Evolutionary conservation across 176 grass and related monocot species (phyloP).

Genomic region (Luzula sylvatica): DNA sequence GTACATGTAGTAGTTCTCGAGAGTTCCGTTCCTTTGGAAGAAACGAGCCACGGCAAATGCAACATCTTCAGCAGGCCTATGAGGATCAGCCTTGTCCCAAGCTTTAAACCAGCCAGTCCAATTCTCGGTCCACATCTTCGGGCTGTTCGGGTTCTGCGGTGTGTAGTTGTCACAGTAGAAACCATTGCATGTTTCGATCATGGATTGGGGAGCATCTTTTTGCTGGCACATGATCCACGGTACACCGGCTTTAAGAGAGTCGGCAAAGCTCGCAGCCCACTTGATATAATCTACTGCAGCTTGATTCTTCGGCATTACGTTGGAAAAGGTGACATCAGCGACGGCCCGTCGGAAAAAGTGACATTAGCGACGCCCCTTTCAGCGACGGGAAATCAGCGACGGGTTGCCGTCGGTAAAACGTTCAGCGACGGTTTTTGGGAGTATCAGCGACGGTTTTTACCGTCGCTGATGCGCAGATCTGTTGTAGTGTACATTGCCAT

Average conservation of each 20-base stretch:
- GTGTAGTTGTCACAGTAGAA: too few species aligned
- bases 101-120: constrained; percentile 84
- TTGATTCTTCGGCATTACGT: constrained; percentile 14
- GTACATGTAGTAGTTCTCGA: constrained; percentile 93
- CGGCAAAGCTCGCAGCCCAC: constrained; percentile 36
- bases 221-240: constrained; percentile 70
- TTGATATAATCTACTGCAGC: constrained; percentile 31
- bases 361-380: too few species aligned
- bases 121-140: too few species aligned
- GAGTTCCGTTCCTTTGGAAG: constrained; percentile 52
- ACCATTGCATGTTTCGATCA: constrained; percentile 82
- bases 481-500: too few species aligned
- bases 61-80: constrained; percentile 43
- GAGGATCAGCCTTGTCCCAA: constrained; percentile 60
- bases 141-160: too few species aligned
- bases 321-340: too few species aligned
- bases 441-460: too few species aligned
- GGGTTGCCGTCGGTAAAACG: too few species aligned
- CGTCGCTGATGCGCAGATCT: too few species aligned
- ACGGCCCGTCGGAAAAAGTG: too few species aligned
- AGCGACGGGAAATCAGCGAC: too few species aligned
- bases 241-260: constrained; percentile 26
- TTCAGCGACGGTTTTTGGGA: too few species aligned
- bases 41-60: constrained; percentile 66
- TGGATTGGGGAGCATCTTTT: constrained; percentile 30